Evolutionary conservation across 306 rosid species (phyloP), one percentile per base, ranked within the genome.

Genomic region (Hippophae gyantsensis): DNA sequence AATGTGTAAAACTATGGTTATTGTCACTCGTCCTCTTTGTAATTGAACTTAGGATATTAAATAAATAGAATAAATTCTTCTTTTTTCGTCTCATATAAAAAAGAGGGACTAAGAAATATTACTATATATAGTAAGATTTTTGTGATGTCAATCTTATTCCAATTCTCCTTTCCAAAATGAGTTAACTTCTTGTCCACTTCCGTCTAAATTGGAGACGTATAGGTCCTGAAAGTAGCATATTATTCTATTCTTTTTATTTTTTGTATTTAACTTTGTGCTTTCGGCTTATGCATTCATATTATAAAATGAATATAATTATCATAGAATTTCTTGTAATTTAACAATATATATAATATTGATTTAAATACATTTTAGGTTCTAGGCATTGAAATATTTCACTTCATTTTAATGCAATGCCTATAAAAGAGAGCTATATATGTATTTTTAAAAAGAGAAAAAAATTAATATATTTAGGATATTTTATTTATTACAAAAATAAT

Each of bases 51-150:
- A 18, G 23, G 23, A 18, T 18, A 18, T 1, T 18, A 18, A 18
- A 18, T 18, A 18, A 18, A 18, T 18, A 18, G 23, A 18, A 18
- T 18, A 18, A 18, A 18, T 18, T 18, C 23, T 18, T 18, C 23
- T 18, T 18, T 18, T 18, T 18, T 18, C 23, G 1, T 18, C 23
- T 18, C 23, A 18, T 18, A 18, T n/a, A 18, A 32, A 27, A 32
- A 75, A 64, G 74, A 70, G 85, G 90, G 75, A 74, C 77, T 70
- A 52, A 27, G 48, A 69, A 43, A 66, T 60, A 64, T 73, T 76
- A 55, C 94, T 59, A 68, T 63, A 71, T 66, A 71, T 61, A 57
- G 76, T 11, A 74, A 64, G 61, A 11, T 62, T 79, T 68, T 84
- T 73, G 61, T 61, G 60, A 68, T 27, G 52, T 57, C 27, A 10